These are phyloP conservation scores for Yamadazyma sp. DNA, from an alignment of 805 yeast species.

Conservation along the genomic window DNA sequence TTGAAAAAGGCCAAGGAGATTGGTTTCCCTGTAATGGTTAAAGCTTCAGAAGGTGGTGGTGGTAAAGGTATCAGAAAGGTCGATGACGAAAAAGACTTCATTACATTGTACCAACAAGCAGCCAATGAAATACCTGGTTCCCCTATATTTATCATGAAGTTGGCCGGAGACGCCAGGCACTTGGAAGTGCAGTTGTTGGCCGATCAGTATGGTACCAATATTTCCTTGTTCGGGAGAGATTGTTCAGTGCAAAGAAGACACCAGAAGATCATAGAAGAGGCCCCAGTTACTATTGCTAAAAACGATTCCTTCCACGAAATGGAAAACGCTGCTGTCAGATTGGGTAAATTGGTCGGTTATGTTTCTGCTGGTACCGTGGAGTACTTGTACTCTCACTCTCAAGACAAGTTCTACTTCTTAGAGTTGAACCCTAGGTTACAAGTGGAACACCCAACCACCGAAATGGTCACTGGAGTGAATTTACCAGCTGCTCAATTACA, in stretches of 20 bases:
- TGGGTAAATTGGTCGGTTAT: conserved; percentile 95
- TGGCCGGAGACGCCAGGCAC: conserved; percentile 97
- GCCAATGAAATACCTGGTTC: conserved; percentile 98
- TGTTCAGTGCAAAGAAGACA: conserved; percentile 99
- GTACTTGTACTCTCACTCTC: conserved; percentile 90
- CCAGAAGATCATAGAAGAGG: conserved; percentile 98
- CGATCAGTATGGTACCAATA: conserved; percentile 97
- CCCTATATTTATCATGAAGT: conserved; percentile 95
- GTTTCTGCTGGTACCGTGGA: conserved; percentile 99
- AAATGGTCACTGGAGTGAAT: conserved; percentile 98
- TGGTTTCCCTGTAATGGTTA: conserved; percentile 98
- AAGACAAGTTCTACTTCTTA: conserved; percentile 91
- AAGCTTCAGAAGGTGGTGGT: conserved; percentile 99
- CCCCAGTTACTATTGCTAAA: conserved; percentile 95
- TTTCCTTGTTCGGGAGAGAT: conserved; percentile 96
- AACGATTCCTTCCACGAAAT: conserved; percentile 80
- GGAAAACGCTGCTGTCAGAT: conserved; percentile 97
- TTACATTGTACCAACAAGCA: conserved; percentile 82
- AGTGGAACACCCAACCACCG: conserved; percentile 99
- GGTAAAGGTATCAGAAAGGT: conserved; percentile 99
- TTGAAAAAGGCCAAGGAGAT: conserved; percentile 77
- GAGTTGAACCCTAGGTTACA: conserved; percentile 98
- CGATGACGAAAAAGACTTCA: conserved; percentile 76
- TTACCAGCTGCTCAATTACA: conserved; percentile 98
- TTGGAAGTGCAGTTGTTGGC: conserved; percentile 97